Percentiles rank a stretch among this genome's conserved stretches.
phyloP scores from a whole-genome alignment of 179 eudicot species.

The Silene coronaria region DNA sequence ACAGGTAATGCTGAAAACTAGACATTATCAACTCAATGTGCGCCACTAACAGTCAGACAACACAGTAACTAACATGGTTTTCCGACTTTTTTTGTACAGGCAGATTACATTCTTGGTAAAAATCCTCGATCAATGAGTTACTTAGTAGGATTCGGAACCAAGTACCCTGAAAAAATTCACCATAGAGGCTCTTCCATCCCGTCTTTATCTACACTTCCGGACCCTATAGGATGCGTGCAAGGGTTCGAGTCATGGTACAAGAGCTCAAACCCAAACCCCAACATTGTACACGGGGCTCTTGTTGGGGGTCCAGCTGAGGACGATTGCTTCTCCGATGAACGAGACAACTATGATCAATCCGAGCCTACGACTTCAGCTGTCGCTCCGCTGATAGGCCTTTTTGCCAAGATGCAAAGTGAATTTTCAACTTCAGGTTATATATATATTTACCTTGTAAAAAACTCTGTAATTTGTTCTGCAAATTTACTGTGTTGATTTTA shows the following conservation, averaged over 20 bases:
- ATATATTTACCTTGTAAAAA: no score
- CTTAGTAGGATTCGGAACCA: conserved; percentile 61
- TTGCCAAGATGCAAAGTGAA: conserved; percentile 37
- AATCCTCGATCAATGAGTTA: conserved; percentile 73
- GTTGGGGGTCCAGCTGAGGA: conserved; percentile 68
- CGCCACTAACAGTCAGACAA: no score
- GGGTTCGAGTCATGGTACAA: conserved; percentile 70
- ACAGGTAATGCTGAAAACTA: conserved; percentile 35
- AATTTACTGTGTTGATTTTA: neutral
- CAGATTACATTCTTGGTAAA: conserved; percentile 76
- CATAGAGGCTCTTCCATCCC: conserved; percentile 77
- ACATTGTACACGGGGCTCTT: conserved; percentile 56
- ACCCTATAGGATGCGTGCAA: conserved; percentile 49
- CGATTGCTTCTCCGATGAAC: conserved; percentile 56
- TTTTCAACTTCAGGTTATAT: conserved; percentile 20
- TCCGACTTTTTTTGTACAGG: conserved; percentile 29
- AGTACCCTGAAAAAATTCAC: conserved; percentile 56
- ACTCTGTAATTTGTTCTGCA: no score
- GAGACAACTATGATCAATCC: conserved; percentile 61
- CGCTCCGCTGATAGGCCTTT: conserved; percentile 78
- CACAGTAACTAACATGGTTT: no score
- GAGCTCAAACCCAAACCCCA: conserved; percentile 47
- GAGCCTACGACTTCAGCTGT: conserved; percentile 67
- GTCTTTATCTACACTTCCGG: conserved; percentile 31
- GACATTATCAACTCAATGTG: no score